Base-by-base conservation (phyloP, 768 basidiomycete species). In the Leccinum aurantiacum region DNA sequence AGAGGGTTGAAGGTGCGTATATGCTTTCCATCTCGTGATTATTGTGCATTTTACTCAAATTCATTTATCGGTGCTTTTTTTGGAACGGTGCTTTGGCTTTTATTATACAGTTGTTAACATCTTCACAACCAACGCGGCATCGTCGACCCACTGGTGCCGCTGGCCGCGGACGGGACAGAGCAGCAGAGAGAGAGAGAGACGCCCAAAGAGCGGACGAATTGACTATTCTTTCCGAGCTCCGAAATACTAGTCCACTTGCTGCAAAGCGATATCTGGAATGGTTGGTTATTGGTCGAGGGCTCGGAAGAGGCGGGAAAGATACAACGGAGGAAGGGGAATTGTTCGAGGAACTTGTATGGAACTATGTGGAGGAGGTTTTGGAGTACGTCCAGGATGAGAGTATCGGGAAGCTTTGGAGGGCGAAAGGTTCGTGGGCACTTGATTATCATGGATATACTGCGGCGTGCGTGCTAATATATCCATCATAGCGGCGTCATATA, bases 251-350 rank as follows among this genome's bases (percentile, higher is more conserved):
- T 17, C 6, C 33, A 22, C 50, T 61, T 74, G 89, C 88, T 19
- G 92, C 84, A 2, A 78, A 80, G 37, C 82, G 84, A 62, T 95
- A 87, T 69, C 77, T 97, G 4, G 94, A 96, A 68, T 85, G 93
- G 71, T 76, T 95, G 1, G 86, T 95, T 3, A 74, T 96, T 24
- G 82, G 84, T 56, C 84, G 85, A 63, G 82, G 85, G 10, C 60
- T 67, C 7, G 69, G 67, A 54, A 69, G 60, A 29, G 56, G 65
- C 29, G 67, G 69, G 10, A 71, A 63, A 29, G 69, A 71, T 22
- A 62, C 61, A 17, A n/a, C 31, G 6, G 61, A 60, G 17, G 69
- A 66, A 24, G 59, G 27, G 9, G 61, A 81, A 11, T 71, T 94
- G 4, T 91, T 95, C 62, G 82, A 80, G 27, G 82, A 85, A 58